Percentiles rank a stretch among this genome's conserved stretches.
These are phyloP conservation scores for Ensete ventricosum DNA, from an alignment of 176 grass and related monocot species.

Conservation along the genomic window DNA sequence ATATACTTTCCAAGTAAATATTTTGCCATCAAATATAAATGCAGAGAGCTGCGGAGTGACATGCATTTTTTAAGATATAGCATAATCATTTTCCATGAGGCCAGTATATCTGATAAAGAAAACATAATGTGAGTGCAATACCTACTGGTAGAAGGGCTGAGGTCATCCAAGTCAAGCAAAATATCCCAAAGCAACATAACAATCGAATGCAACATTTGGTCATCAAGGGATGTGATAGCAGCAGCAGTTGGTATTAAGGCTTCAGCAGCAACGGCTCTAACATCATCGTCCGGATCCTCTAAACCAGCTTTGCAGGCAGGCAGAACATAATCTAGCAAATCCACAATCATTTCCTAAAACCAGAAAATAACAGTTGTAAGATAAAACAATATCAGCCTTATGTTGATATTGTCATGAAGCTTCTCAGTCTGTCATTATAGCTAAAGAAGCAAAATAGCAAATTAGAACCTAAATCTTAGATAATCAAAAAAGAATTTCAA, in stretches of 20 bases:
- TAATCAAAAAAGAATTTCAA: too few species aligned
- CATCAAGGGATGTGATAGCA: constrained; percentile 74
- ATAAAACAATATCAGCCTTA: constrained; percentile 13
- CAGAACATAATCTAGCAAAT: constrained; percentile 70
- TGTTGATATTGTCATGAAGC: not conserved
- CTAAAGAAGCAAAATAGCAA: too few species aligned
- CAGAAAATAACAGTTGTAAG: constrained; percentile 17
- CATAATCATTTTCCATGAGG: not conserved
- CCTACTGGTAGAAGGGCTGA: constrained; percentile 99
- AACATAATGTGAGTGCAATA: constrained; percentile 15
- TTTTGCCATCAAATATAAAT: not conserved
- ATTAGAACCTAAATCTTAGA: too few species aligned
- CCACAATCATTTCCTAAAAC: constrained; percentile 77
- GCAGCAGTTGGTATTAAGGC: constrained; percentile 84
- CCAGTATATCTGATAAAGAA: not conserved
- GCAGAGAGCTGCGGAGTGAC: not conserved
- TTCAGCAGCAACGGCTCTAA: constrained; percentile 95
- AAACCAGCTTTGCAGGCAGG: constrained; percentile 94
- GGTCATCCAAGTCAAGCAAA: constrained; percentile 94
- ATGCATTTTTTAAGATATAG: not conserved
- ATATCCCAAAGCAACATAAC: constrained; percentile 99
- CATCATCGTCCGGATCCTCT: constrained; percentile 95
- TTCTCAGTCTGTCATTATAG: too few species aligned
- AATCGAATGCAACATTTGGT: constrained; percentile 69
- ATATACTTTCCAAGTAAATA: too few species aligned